phyloP scores from a whole-genome alignment of 192 early-diverging fungal species.

The Entomortierella parvispora region DNA sequence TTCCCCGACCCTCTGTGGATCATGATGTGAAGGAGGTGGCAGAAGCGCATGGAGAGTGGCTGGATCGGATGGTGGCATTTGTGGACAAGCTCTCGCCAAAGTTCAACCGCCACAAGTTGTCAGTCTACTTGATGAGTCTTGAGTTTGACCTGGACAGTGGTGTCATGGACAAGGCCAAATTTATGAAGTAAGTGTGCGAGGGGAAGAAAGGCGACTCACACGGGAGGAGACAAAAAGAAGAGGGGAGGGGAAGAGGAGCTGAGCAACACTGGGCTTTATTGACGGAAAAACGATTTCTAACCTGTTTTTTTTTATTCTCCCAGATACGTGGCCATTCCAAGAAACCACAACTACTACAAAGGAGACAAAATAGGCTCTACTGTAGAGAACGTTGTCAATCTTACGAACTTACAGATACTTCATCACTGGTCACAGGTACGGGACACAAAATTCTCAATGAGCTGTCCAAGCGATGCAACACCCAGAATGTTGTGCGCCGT shows the following conservation, averaged over 20 bases:
- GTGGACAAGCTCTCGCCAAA: constrained; percentile 29
- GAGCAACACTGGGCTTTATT: too few relatives aligned
- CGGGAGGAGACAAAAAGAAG: background rate
- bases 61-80: constrained; percentile 25
- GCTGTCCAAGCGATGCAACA: too few relatives aligned
- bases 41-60: constrained; percentile 17
- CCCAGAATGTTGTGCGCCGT: background rate
- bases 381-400: background rate
- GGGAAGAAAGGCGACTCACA: background rate
- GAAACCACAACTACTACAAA: constrained; percentile 14
- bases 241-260: too few relatives aligned
- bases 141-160: constrained; percentile 23
- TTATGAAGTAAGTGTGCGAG: constrained; percentile 28
- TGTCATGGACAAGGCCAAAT: constrained; percentile 19
- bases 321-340: constrained; percentile 25
- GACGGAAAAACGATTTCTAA: background rate
- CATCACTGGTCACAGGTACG: constrained; percentile 23
- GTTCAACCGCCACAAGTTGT: constrained; percentile 39
- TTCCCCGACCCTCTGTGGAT: constrained; percentile 3
- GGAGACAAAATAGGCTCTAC: background rate
- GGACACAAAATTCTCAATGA: too few relatives aligned
- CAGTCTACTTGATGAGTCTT: constrained; percentile 43
- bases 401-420: background rate
- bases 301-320: background rate
- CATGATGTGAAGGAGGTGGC: background rate